A percentile compares a stretch with the other conserved stretches of the same genome.
Evolutionary conservation across 148 eudicot genomes (phyloP).

Genomic region (Linanthus parryae): DNA sequence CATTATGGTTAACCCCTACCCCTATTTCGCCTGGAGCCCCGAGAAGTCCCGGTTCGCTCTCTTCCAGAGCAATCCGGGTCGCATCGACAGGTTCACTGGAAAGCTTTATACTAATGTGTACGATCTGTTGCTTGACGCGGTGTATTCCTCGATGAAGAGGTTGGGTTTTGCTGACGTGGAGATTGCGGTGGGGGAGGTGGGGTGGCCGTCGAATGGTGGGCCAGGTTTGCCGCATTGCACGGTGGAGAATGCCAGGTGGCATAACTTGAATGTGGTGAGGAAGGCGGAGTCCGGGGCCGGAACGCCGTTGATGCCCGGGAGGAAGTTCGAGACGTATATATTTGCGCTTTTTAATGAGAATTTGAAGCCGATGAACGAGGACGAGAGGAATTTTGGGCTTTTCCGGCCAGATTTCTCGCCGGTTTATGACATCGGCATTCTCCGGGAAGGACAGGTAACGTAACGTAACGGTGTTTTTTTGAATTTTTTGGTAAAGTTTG

Average conservation of each 20-base stretch:
- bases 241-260: conserved; percentile 40
- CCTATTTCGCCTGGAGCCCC: conserved; percentile 40
- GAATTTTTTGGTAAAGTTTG: too few species aligned
- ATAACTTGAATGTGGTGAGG: conserved; percentile 38
- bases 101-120: conserved; percentile 50
- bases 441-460: conserved; percentile 24
- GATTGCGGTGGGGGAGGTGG: conserved; percentile 59
- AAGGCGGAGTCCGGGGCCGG: conserved; percentile 44
- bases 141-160: conserved; percentile 46
- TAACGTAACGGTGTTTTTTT: too few species aligned
- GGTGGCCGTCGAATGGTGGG: conserved; percentile 69
- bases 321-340: conserved; percentile 51
- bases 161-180: conserved; percentile 53
- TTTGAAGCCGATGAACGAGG: conserved; percentile 40
- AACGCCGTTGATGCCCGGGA: conserved; percentile 66
- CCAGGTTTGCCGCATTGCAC: conserved; percentile 27
- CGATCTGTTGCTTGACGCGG: conserved; percentile 56
- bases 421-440: conserved; percentile 53
- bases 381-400: conserved; percentile 55
- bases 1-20: conserved; percentile 59
- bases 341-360: conserved; percentile 62
- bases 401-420: conserved; percentile 51
- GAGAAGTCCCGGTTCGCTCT: conserved; percentile 32
- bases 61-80: conserved; percentile 35
- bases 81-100: conserved; percentile 24